phyloP scores from a whole-genome alignment of 2,329 filamentous ascomycete genomes.

The Diplodia sapinea region DNA sequence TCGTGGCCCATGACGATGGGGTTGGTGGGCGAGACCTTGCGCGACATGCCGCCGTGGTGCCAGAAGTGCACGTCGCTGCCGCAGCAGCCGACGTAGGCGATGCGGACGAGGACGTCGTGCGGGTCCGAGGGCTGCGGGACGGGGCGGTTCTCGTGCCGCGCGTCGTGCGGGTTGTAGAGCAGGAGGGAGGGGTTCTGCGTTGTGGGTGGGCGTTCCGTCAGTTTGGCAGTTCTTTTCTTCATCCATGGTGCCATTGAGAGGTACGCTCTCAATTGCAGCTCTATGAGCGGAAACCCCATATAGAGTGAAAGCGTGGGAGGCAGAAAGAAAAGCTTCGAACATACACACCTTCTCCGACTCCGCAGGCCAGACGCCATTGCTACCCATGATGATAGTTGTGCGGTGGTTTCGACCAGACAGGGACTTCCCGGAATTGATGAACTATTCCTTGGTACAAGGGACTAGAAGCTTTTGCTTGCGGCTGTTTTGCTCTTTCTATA shows the following conservation, averaged over 20 bases:
- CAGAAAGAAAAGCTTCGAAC: not conserved
- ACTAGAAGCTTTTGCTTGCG: not conserved
- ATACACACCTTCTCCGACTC: slow-evolving; percentile 25
- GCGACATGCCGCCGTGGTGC: slow-evolving; percentile 30
- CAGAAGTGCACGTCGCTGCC: slow-evolving; percentile 35
- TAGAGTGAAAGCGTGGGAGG: not conserved
- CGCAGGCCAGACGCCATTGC: slow-evolving; percentile 13
- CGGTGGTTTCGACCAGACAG: too few species aligned
- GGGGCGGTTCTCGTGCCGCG: slow-evolving; percentile 47
- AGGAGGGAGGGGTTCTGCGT: slow-evolving; percentile 51
- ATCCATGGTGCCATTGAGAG: too few species aligned
- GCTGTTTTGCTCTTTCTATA: slow-evolving; percentile 5
- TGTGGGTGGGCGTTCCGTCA: too few species aligned
- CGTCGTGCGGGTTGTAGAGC: slow-evolving; percentile 49
- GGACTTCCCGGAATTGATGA: not conserved
- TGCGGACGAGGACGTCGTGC: slow-evolving; percentile 52
- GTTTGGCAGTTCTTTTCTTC: not conserved
- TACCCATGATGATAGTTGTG: slow-evolving; percentile 5
- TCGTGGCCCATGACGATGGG: slow-evolving; percentile 32
- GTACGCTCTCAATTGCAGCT: not conserved
- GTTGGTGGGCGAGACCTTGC: slow-evolving; percentile 16
- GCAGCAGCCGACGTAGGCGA: slow-evolving; percentile 54
- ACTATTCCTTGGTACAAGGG: not conserved
- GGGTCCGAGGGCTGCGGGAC: slow-evolving; percentile 46
- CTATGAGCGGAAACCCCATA: not conserved